Base-by-base conservation (phyloP, 2,329 filamentous ascomycete species). In the Aspergillus quadricinctus region DNA sequence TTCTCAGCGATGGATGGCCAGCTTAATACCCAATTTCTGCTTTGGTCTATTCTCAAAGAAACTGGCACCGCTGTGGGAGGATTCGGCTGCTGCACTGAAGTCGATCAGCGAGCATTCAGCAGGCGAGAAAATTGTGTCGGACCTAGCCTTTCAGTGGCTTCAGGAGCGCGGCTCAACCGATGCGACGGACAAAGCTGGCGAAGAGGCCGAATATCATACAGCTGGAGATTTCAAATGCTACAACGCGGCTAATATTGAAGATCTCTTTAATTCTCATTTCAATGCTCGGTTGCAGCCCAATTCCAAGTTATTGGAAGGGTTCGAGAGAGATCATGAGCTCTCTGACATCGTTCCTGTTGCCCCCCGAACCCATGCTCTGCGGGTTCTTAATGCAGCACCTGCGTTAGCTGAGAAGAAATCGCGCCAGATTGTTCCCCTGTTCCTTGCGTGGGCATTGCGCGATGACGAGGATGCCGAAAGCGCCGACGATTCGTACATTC, bases 11-110 rank as follows among this genome's bases (percentile, higher is more conserved):
- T 89, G 88, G 84, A 76, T 95, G 61, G 80, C 83, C 57, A 81
- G 83, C 64, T 85, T 91, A 6, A 82, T 97, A 29, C 89, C 92
- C 0, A 81, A 84, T 0, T 97, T 92, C 66, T 86, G 91, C 65
- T 96, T 97, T 65, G 94, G 94, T 50, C 83, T 97, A 73, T 81
- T 97, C 57, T 94, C 92, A 0, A 86, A 96, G 50, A 90, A 88
- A 63, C 80, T 97, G 61, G 84, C 92, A 0, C 91, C 91, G 37
- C 80, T 95, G 5, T 97, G 93, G 90, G 90, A 96, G 58, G 90
- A 96, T 65, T 84, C 90, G 0, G 85, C 88, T 51, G 83, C 86
- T 54, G 86, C 89, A 0, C 76, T 99, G 66, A 88, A 90, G 66
- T 81, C 87, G 52, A 86, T 99, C 53, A 83, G 86, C 21, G 82